phyloP scores from a whole-genome alignment of 164 flowering plant species.

The Hamamelis virginiana region DNA sequence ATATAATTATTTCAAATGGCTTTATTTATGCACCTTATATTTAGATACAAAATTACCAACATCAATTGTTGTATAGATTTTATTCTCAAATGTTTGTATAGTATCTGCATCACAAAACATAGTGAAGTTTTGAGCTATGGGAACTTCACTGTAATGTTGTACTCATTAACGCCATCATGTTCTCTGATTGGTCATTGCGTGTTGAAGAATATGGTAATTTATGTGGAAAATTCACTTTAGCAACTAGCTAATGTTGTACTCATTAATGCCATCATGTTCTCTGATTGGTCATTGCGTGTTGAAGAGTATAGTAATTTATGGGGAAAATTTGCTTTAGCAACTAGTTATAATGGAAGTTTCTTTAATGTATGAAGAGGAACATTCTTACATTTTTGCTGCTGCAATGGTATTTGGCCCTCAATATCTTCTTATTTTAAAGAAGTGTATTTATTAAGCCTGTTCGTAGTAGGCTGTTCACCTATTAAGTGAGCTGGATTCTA shows the following conservation, averaged over 20 bases:
- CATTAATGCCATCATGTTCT: background rate
- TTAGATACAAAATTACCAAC: background rate
- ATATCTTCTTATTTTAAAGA: too few species aligned
- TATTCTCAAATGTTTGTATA: background rate
- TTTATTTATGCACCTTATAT: background rate
- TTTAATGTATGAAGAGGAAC: background rate
- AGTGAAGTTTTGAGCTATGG: background rate
- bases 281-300: background rate
- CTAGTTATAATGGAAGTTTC: background rate
- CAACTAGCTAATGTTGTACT: background rate
- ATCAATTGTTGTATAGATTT: background rate
- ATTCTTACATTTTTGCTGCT: too few species aligned
- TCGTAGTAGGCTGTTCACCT: background rate
- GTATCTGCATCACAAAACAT: background rate
- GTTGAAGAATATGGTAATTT: background rate
- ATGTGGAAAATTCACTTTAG: background rate
- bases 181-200: background rate
- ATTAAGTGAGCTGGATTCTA: background rate
- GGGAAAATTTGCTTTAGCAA: too few species aligned
- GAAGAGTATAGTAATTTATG: background rate
- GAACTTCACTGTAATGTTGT: background rate
- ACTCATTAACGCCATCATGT: background rate
- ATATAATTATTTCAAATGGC: too few species aligned
- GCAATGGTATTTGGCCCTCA: too few species aligned
- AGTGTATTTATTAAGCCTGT: background rate